phyloP scores from a whole-genome alignment of 495 filamentous ascomycete genomes.

The Penicillium argentinense region DNA sequence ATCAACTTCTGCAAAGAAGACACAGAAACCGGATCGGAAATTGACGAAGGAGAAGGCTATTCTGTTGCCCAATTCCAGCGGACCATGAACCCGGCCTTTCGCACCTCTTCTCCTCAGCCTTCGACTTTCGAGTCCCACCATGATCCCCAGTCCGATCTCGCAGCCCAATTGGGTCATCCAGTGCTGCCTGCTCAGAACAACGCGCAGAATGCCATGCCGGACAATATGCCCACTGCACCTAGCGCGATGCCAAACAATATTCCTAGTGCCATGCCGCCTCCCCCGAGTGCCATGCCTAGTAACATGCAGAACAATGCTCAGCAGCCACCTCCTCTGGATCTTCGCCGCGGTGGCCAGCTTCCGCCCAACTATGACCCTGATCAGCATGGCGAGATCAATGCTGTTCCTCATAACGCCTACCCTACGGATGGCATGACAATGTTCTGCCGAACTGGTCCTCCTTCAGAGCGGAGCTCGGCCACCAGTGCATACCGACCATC shows the following conservation, averaged over 20 bases:
- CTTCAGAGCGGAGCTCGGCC: conserved; percentile 80
- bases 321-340: conserved; percentile 49
- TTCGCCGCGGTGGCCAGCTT: conserved; percentile 48
- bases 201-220: conserved; percentile 1
- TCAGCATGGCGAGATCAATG: conserved; percentile 63
- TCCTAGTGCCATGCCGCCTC: conserved; percentile 21
- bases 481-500: conserved; percentile 74
- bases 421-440: conserved; percentile 98
- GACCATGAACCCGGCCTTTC: conserved; percentile 91
- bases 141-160: conserved; percentile 71
- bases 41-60: conserved; percentile 81
- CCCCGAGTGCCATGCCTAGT: too few species aligned
- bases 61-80: conserved; percentile 94
- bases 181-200: conserved; percentile 27
- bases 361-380: conserved; percentile 52
- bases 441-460: conserved; percentile 85
- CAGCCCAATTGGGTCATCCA: conserved; percentile 59
- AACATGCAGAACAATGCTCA: conserved; percentile 23
- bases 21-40: conserved; percentile 75
- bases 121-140: conserved; percentile 89
- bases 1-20: conserved; percentile 98
- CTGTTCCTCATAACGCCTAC: conserved; percentile 88
- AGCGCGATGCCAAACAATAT: not conserved
- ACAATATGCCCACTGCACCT: conserved; percentile 5
- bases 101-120: conserved; percentile 84